Conservation (phyloP, 352 stramenopile genomes). For the Phytophthora cryptogea region DNA sequence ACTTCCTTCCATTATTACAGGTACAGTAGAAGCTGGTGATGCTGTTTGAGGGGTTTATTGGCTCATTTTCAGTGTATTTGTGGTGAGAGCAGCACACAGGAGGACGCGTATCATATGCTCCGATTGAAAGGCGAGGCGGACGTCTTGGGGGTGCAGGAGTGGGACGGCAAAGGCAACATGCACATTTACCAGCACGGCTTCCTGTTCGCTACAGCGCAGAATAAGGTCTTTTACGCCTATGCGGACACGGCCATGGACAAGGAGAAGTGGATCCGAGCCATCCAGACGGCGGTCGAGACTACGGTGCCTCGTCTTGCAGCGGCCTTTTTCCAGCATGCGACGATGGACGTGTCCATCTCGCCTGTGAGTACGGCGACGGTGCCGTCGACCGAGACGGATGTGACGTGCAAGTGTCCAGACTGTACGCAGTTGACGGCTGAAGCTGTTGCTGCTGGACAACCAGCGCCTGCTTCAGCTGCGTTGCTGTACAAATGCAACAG, state of each 20-base stretch:
- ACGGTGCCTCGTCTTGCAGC: slow-evolving; percentile 69
- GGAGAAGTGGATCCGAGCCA: slow-evolving; percentile 89
- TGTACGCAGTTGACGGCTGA: slow-evolving; percentile 50
- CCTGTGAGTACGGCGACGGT: slow-evolving; percentile 52
- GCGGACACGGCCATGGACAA: slow-evolving; percentile 89
- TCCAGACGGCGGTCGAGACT: slow-evolving; percentile 85
- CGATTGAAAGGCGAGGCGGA: slow-evolving; percentile 87
- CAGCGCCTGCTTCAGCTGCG: slow-evolving; percentile 36
- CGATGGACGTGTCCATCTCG: slow-evolving; percentile 54
- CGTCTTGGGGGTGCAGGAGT: slow-evolving; percentile 89
- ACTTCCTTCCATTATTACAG: slow-evolving; percentile 90
- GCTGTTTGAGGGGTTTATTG: slow-evolving; percentile 5
- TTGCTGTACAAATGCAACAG: slow-evolving; percentile 85
- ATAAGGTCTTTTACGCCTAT: slow-evolving; percentile 91
- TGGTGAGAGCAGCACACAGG: slow-evolving; percentile 64
- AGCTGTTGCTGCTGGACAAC: slow-evolving; percentile 22
- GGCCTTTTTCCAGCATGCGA: slow-evolving; percentile 53
- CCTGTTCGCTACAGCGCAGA: slow-evolving; percentile 87
- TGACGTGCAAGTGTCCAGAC: slow-evolving; percentile 69
- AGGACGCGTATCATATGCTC: slow-evolving; percentile 91
- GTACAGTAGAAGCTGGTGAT: slow-evolving; percentile 11
- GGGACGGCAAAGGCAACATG: slow-evolving; percentile 92
- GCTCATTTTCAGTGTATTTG: not conserved
- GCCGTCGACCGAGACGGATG: slow-evolving; percentile 57
- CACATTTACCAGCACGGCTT: slow-evolving; percentile 92